Evolutionary conservation across 371 early-diverging fungal genomes (phyloP).

Genomic region (Mortierella sp.): DNA sequence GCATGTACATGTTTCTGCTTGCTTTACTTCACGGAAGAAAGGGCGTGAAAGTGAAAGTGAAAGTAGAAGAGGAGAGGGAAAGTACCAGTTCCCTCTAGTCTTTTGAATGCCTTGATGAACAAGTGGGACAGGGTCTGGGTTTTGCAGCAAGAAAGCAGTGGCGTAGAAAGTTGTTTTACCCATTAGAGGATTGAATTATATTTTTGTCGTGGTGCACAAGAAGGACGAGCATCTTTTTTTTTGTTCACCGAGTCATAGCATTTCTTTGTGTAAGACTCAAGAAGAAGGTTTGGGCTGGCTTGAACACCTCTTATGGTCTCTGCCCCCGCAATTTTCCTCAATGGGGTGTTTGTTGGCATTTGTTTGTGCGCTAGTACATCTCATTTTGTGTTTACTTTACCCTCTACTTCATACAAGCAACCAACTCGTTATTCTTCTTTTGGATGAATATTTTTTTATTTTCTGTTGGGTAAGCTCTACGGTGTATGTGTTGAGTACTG

Average conservation of each 20-base stretch:
- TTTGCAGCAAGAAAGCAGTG: too few species aligned
- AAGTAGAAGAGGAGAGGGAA: too few species aligned
- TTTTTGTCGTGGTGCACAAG: neutral
- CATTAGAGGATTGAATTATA: too few species aligned
- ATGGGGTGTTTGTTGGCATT: constrained; percentile 7
- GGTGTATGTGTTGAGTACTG: neutral
- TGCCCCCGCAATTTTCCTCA: constrained; percentile 9
- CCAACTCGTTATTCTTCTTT: neutral
- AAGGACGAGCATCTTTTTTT: neutral
- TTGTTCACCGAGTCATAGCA: constrained; percentile 9
- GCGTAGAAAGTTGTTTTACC: too few species aligned
- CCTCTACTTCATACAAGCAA: neutral
- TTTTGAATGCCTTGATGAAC: too few species aligned
- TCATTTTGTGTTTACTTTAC: constrained; percentile 9
- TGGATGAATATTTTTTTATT: neutral
- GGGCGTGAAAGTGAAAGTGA: too few species aligned
- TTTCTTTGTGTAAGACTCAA: neutral
- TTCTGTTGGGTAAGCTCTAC: constrained; percentile 9
- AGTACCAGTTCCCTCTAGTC: too few species aligned
- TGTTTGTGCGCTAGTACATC: neutral
- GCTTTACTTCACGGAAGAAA: too few species aligned
- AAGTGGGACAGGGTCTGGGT: too few species aligned
- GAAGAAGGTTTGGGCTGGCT: neutral
- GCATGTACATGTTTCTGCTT: too few species aligned
- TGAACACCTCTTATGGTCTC: neutral